These are phyloP conservation scores for Babesia bovis DNA, from an alignment of 169 alveolate genomes.

Conservation along the genomic window DNA sequence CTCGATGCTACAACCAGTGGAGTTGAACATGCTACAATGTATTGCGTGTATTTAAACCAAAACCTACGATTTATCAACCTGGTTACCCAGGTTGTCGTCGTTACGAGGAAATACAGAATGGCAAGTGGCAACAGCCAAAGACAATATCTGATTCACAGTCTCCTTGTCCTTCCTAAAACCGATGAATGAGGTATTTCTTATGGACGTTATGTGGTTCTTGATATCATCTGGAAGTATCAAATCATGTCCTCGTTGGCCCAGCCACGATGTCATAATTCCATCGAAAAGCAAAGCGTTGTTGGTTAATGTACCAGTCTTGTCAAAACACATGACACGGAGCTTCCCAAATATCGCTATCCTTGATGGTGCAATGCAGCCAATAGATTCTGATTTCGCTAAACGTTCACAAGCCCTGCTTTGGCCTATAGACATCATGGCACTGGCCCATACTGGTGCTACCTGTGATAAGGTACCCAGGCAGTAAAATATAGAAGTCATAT, in stretches of 20 bases:
- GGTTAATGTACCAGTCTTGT: constrained; percentile 97
- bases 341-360: constrained; percentile 96
- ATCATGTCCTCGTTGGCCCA: not conserved
- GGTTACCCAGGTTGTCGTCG: constrained; percentile 58
- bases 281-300: constrained; percentile 88
- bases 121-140: constrained; percentile 66
- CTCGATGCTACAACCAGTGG: constrained; percentile 67
- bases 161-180: constrained; percentile 13
- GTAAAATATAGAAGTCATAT: constrained; percentile 82
- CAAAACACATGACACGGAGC: constrained; percentile 92
- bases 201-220: not conserved
- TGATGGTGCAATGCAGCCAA: constrained; percentile 93
- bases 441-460: constrained; percentile 93
- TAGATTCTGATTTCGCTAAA: constrained; percentile 80
- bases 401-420: constrained; percentile 90
- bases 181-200: not conserved
- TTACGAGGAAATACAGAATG: constrained; percentile 63
- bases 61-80: constrained; percentile 69
- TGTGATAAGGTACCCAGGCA: constrained; percentile 80
- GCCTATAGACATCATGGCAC: constrained; percentile 91
- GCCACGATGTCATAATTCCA: constrained; percentile 52
- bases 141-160: constrained; percentile 22
- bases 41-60: not conserved
- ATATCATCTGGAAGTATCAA: constrained; percentile 31
- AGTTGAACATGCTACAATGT: constrained; percentile 52